phyloP scores from a whole-genome alignment of 352 stramenopile genomes.

The Elongisporangium prolatum region DNA sequence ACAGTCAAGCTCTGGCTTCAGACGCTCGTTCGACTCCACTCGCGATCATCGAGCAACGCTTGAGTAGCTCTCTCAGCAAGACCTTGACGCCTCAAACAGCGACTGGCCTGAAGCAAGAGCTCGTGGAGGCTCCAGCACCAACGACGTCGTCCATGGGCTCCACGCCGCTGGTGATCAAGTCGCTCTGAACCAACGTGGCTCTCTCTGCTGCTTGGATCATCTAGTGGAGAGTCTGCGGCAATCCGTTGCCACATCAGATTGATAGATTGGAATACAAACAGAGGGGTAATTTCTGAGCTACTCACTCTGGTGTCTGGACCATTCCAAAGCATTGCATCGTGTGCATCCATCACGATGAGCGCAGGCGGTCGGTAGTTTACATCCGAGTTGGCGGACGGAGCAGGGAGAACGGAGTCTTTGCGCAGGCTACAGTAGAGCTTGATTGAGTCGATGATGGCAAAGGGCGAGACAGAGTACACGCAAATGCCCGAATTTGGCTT shows the following conservation, averaged over 20 bases:
- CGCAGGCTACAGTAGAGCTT: too few species aligned
- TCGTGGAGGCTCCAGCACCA: background rate
- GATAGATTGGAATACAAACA: background rate
- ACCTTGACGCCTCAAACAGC: background rate
- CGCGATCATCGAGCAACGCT: background rate
- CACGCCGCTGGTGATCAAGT: background rate
- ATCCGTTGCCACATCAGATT: background rate
- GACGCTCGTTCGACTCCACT: background rate
- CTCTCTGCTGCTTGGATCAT: background rate
- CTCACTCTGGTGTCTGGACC: too few species aligned
- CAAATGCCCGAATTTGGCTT: too few species aligned
- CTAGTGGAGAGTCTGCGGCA: background rate
- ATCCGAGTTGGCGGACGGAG: too few species aligned
- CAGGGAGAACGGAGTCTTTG: too few species aligned
- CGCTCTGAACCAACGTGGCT: background rate
- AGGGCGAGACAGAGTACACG: too few species aligned
- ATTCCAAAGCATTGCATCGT: too few species aligned
- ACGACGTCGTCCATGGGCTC: too few species aligned
- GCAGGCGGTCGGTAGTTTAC: too few species aligned
- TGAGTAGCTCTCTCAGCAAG: background rate
- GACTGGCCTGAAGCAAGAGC: background rate
- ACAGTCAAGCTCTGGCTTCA: constrained; percentile 10
- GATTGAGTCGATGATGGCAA: too few species aligned
- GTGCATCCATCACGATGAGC: too few species aligned
- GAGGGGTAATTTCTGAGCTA: background rate